Base-by-base conservation (phyloP, 2,329 filamentous ascomycete genomes). In the Zopfia rhizophila region DNA sequence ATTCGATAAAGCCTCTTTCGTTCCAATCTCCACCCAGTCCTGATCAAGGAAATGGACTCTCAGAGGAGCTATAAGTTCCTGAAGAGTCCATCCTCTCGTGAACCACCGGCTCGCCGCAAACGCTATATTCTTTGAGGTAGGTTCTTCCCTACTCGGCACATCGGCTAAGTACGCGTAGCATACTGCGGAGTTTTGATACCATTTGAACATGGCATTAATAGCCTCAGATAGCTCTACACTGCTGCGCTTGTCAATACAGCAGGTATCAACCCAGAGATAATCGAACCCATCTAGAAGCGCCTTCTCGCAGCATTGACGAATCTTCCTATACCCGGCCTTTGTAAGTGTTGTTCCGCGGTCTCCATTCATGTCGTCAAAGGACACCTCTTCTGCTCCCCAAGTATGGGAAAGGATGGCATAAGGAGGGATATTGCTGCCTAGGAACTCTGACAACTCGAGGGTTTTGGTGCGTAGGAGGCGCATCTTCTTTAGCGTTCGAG, bases 181-280 rank as follows among this genome's bases (percentile, higher is more conserved):
- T 2, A 51, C 47, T 11, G 18, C 27, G 12, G 55, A 43, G 12
- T 40, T 12, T 25, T 36, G 32, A 32, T 57, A 57, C 44, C 54
- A 58, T 1, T 41, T 18, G 17, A 35, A 57, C 53, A 57, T 57
- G 3, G 51, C 46, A 24, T 57, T 55, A 29, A 55, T 55, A 3
- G 37, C 41, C 32, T 57, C 54, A 5, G 39, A 38, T 10, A 57
- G 41, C 25, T 57, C 54, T 11, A 44, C 37, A n/a, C 48, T 53
- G 18, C 47, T 55, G 10, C 24, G 11, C 32, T 55, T 56, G 14
- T 55, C 49, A 35, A 16, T 45, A 27, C 43, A 46, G 14, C 43
- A 51, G 8, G 47, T 45, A 21, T 54, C 51, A 22, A 54, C 45
- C 45, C 47, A 48, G 7, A 21, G 22, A 21, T 46, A 45, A 18